Evolutionary conservation across 495 filamentous ascomycete species (phyloP), one percentile per base, ranked within the genome.

Genomic region (Hypomontagnella submonticulosa): DNA sequence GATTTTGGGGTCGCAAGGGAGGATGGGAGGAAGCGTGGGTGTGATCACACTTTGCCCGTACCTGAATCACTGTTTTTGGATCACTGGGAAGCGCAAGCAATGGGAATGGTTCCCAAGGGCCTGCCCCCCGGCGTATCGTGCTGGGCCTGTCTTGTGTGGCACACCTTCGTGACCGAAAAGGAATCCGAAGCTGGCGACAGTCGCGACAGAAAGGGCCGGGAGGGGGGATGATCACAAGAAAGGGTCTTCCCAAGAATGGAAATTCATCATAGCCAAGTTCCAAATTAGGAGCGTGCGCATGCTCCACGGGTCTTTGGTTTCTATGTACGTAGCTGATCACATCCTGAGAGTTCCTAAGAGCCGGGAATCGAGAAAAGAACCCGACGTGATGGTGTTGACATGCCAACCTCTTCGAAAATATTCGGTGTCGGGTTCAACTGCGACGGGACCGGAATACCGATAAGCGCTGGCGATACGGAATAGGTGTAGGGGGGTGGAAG

Each of bases 141-240:
- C 57, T 51, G 49, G 49, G 63, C 51, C 5, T 67, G 65, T 68
- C 65, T 68, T 51, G 50, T 68, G 65, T 63, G 65, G n/a, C 65
- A 68, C 65, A 68, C 65, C 46, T 16, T 41, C 8, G n/a, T 1
- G 38, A 18, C 4, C 23, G 43, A 49, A 63, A 59, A 59, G 59
- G 65, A 68, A 68, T 63, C 65, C 49, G 36, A 20, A 20, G 57
- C 51, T 61, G 44, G 49, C 40, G 43, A 42, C 33, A 32, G 33
- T 60, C 20, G 54, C 49, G 42, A 55, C 48, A 3, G 40, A 56
- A 53, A 50, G 54, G 43, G 33, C 54, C 48, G 43, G 46, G 33
- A 23, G 43, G 10, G 44, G 41, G 34, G 38, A 20, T 58, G 53
- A 50, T 55, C 53, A 54, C 20, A 46, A 44, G 49, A 54, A 19